Evolutionary conservation across 1,284 basidiomycete genomes (phyloP), one percentile per base, ranked within the genome.

Genomic region (Sporisorium scitamineum): DNA sequence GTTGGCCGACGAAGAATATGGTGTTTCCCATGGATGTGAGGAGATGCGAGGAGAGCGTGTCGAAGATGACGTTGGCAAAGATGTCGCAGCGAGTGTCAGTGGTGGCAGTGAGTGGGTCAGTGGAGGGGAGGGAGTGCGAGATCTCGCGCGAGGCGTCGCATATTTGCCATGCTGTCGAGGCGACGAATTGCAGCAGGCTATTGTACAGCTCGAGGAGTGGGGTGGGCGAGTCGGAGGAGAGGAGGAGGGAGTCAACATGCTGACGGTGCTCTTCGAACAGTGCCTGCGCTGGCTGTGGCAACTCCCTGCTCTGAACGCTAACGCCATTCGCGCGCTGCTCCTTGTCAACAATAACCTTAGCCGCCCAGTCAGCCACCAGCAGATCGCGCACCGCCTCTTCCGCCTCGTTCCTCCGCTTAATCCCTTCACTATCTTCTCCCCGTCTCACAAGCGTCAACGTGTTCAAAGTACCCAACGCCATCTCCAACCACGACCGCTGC

Each of bases 1-100:
- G 93, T 60, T 92, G 90, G 3, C 97, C 96, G 7, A 92, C 93
- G 32, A 95, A 92, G 84, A 98, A 99, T 3, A 99, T 90, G 5
- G 86, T 34, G 86, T 87, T 0, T 94, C 95, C 69, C 18, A 69
- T 87, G 80, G 95, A 93, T 72, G 92, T 91, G 87, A 94, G 91
- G 57, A 98, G 90, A 0, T 91, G 89, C 29, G 89, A 87, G 5
- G 91, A 91, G 37, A 97, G 86, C 84, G 94, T 93, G 22, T 91
- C 91, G 93, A 94, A 97, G 13, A 97, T 87, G 3, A 95, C 92
- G 78, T 93, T 92, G 0, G 83, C 74, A 41, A 80, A 82, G 20
- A 80, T 54, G 57, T 84, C 80, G 47, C 78, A 80, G 11, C 20
- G 32, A 10, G 61, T 37, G 24, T 37, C 26, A 13, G 10, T 31